Evolutionary conservation across 306 rosid species (phyloP).

Genomic region (Coriaria nepalensis): DNA sequence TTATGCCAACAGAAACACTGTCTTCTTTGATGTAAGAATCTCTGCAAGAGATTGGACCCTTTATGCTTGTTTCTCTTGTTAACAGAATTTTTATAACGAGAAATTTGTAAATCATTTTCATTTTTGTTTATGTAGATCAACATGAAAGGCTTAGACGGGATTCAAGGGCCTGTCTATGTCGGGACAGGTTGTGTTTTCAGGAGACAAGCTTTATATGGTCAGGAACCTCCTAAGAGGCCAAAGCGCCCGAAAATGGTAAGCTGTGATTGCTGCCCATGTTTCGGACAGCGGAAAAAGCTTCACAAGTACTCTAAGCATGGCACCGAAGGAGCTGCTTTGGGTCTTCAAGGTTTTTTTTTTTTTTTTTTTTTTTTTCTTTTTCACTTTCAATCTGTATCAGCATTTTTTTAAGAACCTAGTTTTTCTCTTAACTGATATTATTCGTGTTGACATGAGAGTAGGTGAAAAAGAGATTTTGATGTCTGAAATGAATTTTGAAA

Average conservation of each 20-base stretch:
- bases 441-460: conserved; percentile 12
- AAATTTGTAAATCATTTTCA: conserved; percentile 8
- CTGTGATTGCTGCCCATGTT: conserved; percentile 88
- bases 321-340: conserved; percentile 50
- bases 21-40: conserved; percentile 64
- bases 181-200: conserved; percentile 97
- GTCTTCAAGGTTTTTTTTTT: conserved; percentile 19
- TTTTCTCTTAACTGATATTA: no score
- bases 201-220: conserved; percentile 90
- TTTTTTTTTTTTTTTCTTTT: not conserved
- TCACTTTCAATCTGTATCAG: not conserved
- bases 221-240: conserved; percentile 76
- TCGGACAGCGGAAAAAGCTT: conserved; percentile 73
- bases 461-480: conserved; percentile 67
- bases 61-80: conserved; percentile 1
- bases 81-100: not conserved
- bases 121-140: conserved; percentile 51
- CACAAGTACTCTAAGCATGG: conserved; percentile 44
- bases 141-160: conserved; percentile 95
- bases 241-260: conserved; percentile 95
- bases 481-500: conserved; percentile 92
- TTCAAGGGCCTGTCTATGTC: conserved; percentile 93
- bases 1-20: conserved; percentile 88
- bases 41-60: not conserved
- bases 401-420: not conserved